These are phyloP conservation scores for Asterella californica DNA, from an alignment of 225 moss, liverwort and hornwort genomes.

Conservation along the genomic window DNA sequence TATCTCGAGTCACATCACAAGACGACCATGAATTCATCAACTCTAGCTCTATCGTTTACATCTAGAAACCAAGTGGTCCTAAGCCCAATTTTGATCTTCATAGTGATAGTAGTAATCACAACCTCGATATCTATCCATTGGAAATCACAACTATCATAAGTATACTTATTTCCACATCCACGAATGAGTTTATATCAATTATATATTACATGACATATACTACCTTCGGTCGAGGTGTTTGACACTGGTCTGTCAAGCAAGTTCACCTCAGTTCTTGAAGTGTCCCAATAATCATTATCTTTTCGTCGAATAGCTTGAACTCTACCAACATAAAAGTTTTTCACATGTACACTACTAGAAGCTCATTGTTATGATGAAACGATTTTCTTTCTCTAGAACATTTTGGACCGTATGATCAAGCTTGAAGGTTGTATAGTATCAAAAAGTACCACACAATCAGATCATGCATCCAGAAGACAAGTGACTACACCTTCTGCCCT, in stretches of 20 bases:
- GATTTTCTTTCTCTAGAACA: too few relatives aligned
- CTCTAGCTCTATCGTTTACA: neutral
- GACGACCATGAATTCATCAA: conserved; percentile 1
- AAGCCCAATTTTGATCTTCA: neutral
- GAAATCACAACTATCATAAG: neutral
- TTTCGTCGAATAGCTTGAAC: too few relatives aligned
- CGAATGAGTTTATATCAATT: neutral
- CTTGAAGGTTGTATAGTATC: neutral
- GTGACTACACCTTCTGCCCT: neutral
- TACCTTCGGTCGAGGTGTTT: neutral
- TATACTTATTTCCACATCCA: neutral
- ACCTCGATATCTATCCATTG: neutral
- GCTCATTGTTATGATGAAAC: neutral
- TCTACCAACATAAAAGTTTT: neutral
- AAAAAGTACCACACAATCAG: neutral
- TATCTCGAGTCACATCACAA: too few relatives aligned
- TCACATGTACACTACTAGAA: neutral
- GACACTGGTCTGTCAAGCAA: neutral
- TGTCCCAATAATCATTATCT: neutral
- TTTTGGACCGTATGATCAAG: too few relatives aligned
- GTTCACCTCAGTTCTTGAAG: neutral
- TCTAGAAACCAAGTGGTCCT: neutral
- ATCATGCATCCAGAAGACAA: neutral
- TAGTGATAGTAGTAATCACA: neutral
- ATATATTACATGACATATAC: neutral